phyloP scores from a whole-genome alignment of 441 rosid species.

The Mallotus japonicus region DNA sequence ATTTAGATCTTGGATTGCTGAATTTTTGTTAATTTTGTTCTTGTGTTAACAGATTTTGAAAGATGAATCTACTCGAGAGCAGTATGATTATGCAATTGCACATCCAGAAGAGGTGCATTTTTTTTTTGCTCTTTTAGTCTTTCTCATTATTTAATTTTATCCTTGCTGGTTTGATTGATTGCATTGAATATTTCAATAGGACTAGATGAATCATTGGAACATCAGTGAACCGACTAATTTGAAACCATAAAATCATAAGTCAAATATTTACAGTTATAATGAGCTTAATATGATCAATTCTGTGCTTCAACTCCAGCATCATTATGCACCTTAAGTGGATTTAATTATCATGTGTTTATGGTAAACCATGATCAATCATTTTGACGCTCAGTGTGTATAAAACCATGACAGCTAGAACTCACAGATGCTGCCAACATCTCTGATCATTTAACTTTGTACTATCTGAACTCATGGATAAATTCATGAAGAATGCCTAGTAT shows the following conservation, averaged over 20 bases:
- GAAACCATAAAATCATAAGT: background rate
- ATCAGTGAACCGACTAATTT: background rate
- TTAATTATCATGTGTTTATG: no score
- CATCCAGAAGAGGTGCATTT: slow-evolving; percentile 86
- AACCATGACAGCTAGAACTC: background rate
- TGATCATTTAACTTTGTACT: no score
- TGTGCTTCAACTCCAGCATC: background rate
- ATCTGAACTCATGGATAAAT: no score
- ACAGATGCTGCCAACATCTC: background rate
- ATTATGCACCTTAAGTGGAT: background rate
- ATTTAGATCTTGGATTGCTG: background rate
- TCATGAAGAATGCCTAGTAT: background rate
- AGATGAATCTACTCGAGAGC: slow-evolving; percentile 84
- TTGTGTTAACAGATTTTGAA: slow-evolving; percentile 67
- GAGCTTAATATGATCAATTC: no score
- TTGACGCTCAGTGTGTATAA: background rate
- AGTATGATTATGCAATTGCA: slow-evolving; percentile 91
- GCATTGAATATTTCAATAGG: background rate
- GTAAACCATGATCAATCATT: no score
- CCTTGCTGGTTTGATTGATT: background rate
- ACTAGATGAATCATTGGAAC: background rate
- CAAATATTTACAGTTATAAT: background rate
- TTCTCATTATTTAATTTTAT: background rate
- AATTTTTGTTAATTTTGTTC: background rate
- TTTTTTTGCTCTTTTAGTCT: background rate